phyloP scores from a whole-genome alignment of 2,329 filamentous ascomycete species.

The Colletotrichum sp. region DNA sequence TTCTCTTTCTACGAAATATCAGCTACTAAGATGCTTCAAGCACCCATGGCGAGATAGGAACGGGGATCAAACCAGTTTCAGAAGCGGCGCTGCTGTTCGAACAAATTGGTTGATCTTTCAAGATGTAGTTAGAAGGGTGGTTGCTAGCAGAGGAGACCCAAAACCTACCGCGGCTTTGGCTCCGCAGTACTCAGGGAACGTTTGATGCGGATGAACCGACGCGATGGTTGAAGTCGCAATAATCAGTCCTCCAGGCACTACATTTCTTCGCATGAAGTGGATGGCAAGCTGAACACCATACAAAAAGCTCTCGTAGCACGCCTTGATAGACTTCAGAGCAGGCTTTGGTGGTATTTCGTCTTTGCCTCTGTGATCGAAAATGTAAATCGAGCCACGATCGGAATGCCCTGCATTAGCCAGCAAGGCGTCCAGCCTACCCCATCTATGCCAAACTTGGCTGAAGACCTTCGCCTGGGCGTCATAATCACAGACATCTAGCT shows the following conservation, averaged over 20 bases:
- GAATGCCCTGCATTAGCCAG: neutral
- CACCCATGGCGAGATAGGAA: neutral
- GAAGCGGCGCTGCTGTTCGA: neutral
- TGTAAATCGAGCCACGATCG: neutral
- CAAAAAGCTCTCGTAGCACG: neutral
- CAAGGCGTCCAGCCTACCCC: neutral
- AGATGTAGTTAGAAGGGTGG: neutral
- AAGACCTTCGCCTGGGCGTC: neutral
- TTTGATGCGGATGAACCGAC: neutral
- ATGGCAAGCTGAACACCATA: neutral
- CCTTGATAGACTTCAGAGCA: neutral
- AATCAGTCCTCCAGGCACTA: neutral
- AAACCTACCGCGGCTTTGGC: neutral
- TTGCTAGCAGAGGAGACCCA: neutral
- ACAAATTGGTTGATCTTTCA: neutral
- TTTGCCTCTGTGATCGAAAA: neutral
- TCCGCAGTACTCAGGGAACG: neutral
- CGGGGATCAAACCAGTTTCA: neutral
- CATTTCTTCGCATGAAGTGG: neutral
- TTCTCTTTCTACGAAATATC: neutral
- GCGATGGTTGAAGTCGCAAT: neutral
- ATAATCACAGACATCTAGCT: neutral
- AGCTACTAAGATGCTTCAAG: too few relatives aligned
- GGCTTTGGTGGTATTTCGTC: neutral
- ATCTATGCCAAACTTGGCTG: neutral